phyloP scores from a whole-genome alignment of 305 asterid genomes.

The Solanum hybrid region DNA sequence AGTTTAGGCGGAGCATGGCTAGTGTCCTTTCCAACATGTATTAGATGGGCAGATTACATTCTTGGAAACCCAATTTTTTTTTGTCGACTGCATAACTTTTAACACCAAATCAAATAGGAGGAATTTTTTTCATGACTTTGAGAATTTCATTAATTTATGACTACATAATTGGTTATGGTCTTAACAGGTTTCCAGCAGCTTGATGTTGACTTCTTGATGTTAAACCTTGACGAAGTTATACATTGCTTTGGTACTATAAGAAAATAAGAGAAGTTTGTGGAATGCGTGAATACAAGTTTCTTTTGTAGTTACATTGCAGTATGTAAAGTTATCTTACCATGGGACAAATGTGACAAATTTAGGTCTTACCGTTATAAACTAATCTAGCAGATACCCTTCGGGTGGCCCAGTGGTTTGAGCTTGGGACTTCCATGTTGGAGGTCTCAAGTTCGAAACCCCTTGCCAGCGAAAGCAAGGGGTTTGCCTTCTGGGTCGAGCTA shows the following conservation, averaged over 20 bases:
- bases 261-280: neutral
- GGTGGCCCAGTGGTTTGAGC: neutral
- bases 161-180: neutral
- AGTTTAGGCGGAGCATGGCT: neutral
- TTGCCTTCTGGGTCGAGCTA: neutral
- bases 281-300: neutral
- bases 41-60: neutral
- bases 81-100: neutral
- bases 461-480: neutral
- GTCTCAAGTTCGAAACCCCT: neutral
- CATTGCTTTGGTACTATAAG: neutral
- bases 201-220: neutral
- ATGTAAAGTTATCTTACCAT: neutral
- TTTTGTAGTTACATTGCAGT: neutral
- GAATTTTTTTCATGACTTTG: neutral
- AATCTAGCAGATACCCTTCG: neutral
- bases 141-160: neutral
- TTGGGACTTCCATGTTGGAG: neutral
- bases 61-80: neutral
- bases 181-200: neutral
- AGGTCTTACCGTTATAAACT: neutral
- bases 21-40: neutral
- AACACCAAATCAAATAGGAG: neutral
- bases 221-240: neutral
- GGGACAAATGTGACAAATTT: neutral